phyloP scores from a whole-genome alignment of 345 rosid genomes.

The Eucalyptus regnans region DNA sequence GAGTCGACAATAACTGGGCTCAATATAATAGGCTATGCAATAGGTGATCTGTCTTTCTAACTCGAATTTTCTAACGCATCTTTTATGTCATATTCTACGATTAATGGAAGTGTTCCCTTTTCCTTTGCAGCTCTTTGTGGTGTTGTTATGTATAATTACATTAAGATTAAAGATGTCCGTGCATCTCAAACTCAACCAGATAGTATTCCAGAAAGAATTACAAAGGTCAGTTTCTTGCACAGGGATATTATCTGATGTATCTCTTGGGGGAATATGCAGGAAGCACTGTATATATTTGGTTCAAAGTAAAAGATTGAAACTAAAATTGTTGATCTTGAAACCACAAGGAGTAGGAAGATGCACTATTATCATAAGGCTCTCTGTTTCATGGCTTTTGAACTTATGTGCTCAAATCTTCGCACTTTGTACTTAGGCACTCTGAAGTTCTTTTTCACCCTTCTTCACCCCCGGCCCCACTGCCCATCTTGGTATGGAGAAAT shows the following conservation, averaged over 20 bases:
- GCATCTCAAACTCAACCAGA: slow-evolving; percentile 53
- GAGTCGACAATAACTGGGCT: slow-evolving; percentile 92
- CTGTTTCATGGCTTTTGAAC: background rate
- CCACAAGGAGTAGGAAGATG: background rate
- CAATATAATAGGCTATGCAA: slow-evolving; percentile 87
- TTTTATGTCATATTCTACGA: background rate
- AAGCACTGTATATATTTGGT: background rate
- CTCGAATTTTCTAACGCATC: background rate
- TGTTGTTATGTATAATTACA: slow-evolving; percentile 88
- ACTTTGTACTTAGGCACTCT: background rate
- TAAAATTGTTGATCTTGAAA: background rate
- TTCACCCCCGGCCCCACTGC: background rate
- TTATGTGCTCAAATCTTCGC: background rate
- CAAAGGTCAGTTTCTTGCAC: slow-evolving; percentile 40
- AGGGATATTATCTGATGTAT: background rate
- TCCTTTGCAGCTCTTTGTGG: slow-evolving; percentile 72
- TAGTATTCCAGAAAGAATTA: slow-evolving; percentile 54
- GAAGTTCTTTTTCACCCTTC: background rate
- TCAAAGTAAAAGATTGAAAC: background rate
- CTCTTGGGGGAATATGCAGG: background rate
- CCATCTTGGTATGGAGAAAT: background rate
- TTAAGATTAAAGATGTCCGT: slow-evolving; percentile 69
- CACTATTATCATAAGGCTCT: background rate
- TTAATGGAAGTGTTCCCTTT: background rate
- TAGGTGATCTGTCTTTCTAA: slow-evolving; percentile 38